These are phyloP conservation scores for Gracilaria gracilis DNA, from an alignment of 23 red algal species.

Conservation along the genomic window DNA sequence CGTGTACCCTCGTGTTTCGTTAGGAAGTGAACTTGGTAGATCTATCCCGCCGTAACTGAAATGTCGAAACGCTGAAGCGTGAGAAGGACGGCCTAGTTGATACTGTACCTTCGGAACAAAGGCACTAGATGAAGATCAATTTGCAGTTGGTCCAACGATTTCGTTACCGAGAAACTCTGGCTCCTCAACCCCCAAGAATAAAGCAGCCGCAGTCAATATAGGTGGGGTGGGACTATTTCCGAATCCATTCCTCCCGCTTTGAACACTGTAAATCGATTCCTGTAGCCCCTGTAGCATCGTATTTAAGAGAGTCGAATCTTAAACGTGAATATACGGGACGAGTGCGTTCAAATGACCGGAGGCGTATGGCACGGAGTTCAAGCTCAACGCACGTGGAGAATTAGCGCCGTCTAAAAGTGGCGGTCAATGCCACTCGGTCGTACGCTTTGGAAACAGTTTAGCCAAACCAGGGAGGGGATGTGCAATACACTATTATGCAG, in stretches of 20 bases:
- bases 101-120: no score
- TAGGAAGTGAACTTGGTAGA: no score
- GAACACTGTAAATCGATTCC: not conserved
- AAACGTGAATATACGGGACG: constrained; percentile 58
- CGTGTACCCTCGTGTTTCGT: no score
- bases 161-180: constrained; percentile 23
- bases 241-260: constrained; percentile 30
- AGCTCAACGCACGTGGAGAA: constrained; percentile 66
- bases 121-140: constrained; percentile 42
- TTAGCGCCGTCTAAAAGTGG: constrained; percentile 27
- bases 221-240: constrained; percentile 50
- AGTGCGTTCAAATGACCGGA: constrained; percentile 61
- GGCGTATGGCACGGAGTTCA: constrained; percentile 65
- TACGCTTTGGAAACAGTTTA: constrained; percentile 27
- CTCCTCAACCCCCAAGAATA: constrained; percentile 18
- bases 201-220: constrained; percentile 1
- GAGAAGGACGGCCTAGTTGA: no score
- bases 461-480: constrained; percentile 2
- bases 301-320: constrained; percentile 19
- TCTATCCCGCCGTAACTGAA: no score
- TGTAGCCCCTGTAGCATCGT: not conserved
- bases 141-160: not conserved
- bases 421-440: constrained; percentile 23
- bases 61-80: no score
- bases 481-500: constrained; percentile 48